Base-by-base conservation (phyloP, 1,139 yeast genomes). In the Sugiyamaella sp. region DNA sequence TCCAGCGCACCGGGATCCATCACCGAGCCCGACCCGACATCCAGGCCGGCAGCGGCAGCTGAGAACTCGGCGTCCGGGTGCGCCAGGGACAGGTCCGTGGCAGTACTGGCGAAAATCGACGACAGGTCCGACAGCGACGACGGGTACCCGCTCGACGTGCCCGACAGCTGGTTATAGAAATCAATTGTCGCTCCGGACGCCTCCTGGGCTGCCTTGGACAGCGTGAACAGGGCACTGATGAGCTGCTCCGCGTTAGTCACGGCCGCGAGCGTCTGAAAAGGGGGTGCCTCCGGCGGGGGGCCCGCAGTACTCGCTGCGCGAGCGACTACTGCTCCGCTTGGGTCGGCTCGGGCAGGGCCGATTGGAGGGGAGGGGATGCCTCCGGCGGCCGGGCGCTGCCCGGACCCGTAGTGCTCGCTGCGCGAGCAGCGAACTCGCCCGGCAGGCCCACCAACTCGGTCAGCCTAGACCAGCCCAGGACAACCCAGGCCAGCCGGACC, bases 171-270 rank as follows among this genome's bases (percentile, higher is more conserved):
- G 64, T 84, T 83, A 76, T 84, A 86, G 71, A 86, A 86, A 65
- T 83, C 84, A 57, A 87, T 81, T 35, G 91, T 82, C 32, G 93
- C 90, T 43, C 82, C 74, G 40, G 95, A 89, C 46, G 93, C 88
- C 54, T 86, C 90, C 60, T 80, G 82, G 44, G 96, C 91, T 19
- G 91, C 88, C 66, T 84, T 86, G 51, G 95, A 84, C 57, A 89
- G 80, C 68, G 86, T 90, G 65, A 85, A 85, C 57, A 89, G 80
- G 4, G 95, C 81, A 42, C 95, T 80, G 58, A 89, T 90, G 48
- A 88, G 78, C 71, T 84, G 56, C 25, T 27, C 21, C 21, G 10
- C 19, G 53, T 46, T 47, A 47, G 46, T 41, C 4, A 5, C 19
- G 19, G 40, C 21, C 10, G 12, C 9, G 40, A 22, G 12, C 6